A percentile compares a stretch with the other conserved stretches of the same genome.
These are phyloP conservation scores for Macrocybe gigantea DNA, from an alignment of 768 basidiomycete genomes.

Conservation along the genomic window DNA sequence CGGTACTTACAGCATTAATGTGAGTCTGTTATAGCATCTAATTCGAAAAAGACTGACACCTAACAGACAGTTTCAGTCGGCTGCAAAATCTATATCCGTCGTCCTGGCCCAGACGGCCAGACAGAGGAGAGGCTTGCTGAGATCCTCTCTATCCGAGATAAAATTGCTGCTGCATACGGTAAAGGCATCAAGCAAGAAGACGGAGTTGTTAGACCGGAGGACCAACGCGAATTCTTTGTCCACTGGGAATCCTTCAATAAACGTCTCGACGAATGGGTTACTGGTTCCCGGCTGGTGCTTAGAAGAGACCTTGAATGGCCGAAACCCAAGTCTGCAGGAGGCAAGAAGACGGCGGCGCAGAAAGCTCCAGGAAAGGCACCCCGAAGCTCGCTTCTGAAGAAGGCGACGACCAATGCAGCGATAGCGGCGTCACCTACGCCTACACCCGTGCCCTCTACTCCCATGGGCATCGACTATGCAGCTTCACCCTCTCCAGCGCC, in stretches of 20 bases:
- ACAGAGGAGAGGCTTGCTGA: slow-evolving; percentile 90
- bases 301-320: slow-evolving; percentile 93
- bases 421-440: slow-evolving; percentile 55
- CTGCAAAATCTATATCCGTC: slow-evolving; percentile 91
- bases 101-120: slow-evolving; percentile 68
- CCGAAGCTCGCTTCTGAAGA: slow-evolving; percentile 55
- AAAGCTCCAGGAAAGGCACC: slow-evolving; percentile 63
- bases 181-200: slow-evolving; percentile 43
- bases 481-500: slow-evolving; percentile 55
- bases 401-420: slow-evolving; percentile 63
- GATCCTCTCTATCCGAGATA: slow-evolving; percentile 91
- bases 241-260: slow-evolving; percentile 99
- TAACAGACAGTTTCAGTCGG: slow-evolving; percentile 81
- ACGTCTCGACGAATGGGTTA: slow-evolving; percentile 96
- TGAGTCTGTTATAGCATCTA: slow-evolving; percentile 24
- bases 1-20: slow-evolving; percentile 74
- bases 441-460: slow-evolving; percentile 18
- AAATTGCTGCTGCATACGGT: slow-evolving; percentile 59
- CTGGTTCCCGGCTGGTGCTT: slow-evolving; percentile 80
- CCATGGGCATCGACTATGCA: slow-evolving; percentile 22
- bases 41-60: slow-evolving; percentile 18
- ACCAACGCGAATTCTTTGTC: slow-evolving; percentile 91
- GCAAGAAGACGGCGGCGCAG: slow-evolving; percentile 46
- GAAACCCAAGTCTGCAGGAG: slow-evolving; percentile 66
- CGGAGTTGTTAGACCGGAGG: slow-evolving; percentile 49